These are phyloP conservation scores for Xerocomus spinulosus DNA, from an alignment of 768 basidiomycete species.

Conservation along the genomic window DNA sequence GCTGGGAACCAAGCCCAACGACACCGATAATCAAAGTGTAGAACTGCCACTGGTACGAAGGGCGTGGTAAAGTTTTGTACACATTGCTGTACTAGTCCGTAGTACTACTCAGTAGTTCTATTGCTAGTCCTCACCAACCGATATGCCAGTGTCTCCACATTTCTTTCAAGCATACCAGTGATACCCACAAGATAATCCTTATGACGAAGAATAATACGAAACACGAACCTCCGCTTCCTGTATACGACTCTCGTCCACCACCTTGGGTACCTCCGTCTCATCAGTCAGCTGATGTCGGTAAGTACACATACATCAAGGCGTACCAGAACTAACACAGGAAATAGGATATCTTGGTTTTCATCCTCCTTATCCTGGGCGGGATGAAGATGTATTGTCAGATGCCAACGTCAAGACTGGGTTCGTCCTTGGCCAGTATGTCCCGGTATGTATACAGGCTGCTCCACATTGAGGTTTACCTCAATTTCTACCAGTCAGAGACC, in stretches of 20 bases:
- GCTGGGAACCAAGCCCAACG: too few relatives aligned
- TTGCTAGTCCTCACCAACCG: too few relatives aligned
- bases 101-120: too few relatives aligned
- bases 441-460: conserved; percentile 40
- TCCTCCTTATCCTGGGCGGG: conserved; percentile 69
- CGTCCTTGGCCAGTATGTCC: conserved; percentile 46
- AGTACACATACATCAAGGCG: conserved; percentile 10
- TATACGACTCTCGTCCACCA: conserved; percentile 67
- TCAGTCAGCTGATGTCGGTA: conserved; percentile 65
- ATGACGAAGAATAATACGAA: conserved; percentile 27
- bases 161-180: too few relatives aligned
- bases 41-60: too few relatives aligned
- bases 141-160: too few relatives aligned
- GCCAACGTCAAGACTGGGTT: conserved; percentile 65
- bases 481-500: conserved; percentile 20
- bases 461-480: background rate
- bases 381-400: conserved; percentile 69
- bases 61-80: too few relatives aligned
- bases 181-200: too few relatives aligned
- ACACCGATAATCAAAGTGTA: too few relatives aligned
- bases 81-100: too few relatives aligned
- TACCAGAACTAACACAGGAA: background rate
- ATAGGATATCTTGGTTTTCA: conserved; percentile 73
- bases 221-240: conserved; percentile 35
- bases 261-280: conserved; percentile 70